phyloP scores from a whole-genome alignment of 352 stramenopile species.

The Globisporangium apiculatum region DNA sequence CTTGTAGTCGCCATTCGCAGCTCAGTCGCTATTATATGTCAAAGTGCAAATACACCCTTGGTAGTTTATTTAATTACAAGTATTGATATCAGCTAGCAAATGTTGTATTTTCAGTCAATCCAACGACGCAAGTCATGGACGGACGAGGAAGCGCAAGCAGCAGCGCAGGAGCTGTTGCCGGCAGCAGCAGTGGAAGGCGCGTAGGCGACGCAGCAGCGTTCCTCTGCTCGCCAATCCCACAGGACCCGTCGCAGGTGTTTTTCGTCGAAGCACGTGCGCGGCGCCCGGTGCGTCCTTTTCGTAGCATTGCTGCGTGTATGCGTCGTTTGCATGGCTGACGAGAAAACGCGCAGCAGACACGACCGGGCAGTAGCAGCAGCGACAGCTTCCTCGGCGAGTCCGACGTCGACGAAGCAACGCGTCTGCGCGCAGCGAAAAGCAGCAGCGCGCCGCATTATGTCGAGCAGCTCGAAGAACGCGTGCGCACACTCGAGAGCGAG shows the following conservation, averaged over 20 bases:
- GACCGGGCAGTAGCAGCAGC: background rate
- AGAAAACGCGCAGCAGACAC: constrained; percentile 2
- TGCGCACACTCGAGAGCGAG: constrained; percentile 24
- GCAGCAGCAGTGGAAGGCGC: background rate
- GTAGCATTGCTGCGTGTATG: background rate
- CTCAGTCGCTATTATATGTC: too few species aligned
- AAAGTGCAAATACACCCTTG: too few species aligned
- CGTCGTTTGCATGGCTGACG: constrained; percentile 3
- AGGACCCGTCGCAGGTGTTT: constrained; percentile 51
- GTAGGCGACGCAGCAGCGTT: constrained; percentile 16
- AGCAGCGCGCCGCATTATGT: constrained; percentile 7
- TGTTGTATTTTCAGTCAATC: too few species aligned
- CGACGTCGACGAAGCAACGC: constrained; percentile 27
- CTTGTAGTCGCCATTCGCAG: too few species aligned
- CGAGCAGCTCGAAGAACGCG: constrained; percentile 24
- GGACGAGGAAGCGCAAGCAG: too few species aligned
- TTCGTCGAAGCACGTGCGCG: constrained; percentile 29
- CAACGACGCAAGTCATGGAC: too few species aligned
- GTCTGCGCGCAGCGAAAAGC: constrained; percentile 3
- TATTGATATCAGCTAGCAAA: too few species aligned
- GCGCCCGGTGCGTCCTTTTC: constrained; percentile 2
- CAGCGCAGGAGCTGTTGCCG: too few species aligned
- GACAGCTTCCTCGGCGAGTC: constrained; percentile 26
- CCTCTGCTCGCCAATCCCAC: constrained; percentile 62
- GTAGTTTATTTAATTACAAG: too few species aligned